A percentile compares a stretch with the other conserved stretches of the same genome.
Conservation (phyloP, 1,284 basidiomycete species). For the Omphalotus olearius region DNA sequence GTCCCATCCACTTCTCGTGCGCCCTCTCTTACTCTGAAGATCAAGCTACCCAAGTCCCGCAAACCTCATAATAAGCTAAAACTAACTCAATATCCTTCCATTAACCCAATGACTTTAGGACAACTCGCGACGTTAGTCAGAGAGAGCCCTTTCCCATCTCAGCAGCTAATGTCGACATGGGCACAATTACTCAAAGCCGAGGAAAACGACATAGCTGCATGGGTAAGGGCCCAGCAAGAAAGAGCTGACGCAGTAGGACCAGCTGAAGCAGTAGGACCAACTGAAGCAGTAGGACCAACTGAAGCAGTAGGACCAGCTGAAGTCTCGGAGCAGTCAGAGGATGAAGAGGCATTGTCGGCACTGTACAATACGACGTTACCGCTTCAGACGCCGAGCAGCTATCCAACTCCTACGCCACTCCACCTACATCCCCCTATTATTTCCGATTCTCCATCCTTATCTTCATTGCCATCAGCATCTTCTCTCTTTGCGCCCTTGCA, state of each 20-base stretch:
- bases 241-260: background rate
- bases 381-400: too few relatives aligned
- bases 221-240: conserved; percentile 18
- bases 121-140: conserved; percentile 24
- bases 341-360: too few relatives aligned
- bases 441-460: background rate
- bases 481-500: too few relatives aligned
- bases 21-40: background rate
- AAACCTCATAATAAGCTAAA: background rate
- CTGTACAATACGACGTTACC: too few relatives aligned
- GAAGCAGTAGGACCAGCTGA: too few relatives aligned
- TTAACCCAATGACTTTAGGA: conserved; percentile 10
- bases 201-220: conserved; percentile 23
- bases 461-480: background rate
- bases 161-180: conserved; percentile 28
- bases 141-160: conserved; percentile 21
- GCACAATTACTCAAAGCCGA: conserved; percentile 25
- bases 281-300: background rate
- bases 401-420: background rate
- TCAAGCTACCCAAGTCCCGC: background rate
- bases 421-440: background rate
- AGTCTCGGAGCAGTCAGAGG: too few relatives aligned
- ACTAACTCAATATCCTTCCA: conserved; percentile 2
- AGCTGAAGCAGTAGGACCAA: background rate
- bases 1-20: too few relatives aligned